Conservation (phyloP, 306 rosid genomes). For the Acacia crassicarpa region DNA sequence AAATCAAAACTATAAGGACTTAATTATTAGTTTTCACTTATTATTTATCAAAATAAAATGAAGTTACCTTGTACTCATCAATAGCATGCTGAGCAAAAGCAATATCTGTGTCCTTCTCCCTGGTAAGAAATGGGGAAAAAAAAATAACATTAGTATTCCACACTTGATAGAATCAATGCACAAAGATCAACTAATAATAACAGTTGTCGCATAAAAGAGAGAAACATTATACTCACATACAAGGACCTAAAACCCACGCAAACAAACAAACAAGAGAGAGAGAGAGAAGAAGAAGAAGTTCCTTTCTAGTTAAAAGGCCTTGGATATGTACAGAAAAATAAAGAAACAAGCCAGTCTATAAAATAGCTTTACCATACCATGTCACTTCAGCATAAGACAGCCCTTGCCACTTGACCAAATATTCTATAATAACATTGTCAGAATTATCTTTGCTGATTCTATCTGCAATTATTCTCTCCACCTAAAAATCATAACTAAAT, state of each 20-base stretch:
- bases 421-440: constrained; percentile 79
- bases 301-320: constrained; percentile 17
- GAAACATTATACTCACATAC: neutral
- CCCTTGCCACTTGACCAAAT: constrained; percentile 99
- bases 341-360: constrained; percentile 6
- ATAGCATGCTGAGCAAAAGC: constrained; percentile 94
- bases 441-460: constrained; percentile 78
- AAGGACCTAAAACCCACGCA: neutral
- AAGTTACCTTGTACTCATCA: constrained; percentile 87
- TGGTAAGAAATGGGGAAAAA: constrained; percentile 27
- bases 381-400: constrained; percentile 98
- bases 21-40: neutral
- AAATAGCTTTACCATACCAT: constrained; percentile 56
- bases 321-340: neutral
- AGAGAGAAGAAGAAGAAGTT: neutral
- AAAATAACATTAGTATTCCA: constrained; percentile 25
- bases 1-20: neutral
- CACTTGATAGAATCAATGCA: constrained; percentile 19
- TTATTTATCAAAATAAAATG: neutral
- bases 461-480: constrained; percentile 91
- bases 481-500: constrained; percentile 50
- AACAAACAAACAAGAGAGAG: too few relatives aligned
- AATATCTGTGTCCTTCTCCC: constrained; percentile 97
- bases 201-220: neutral
- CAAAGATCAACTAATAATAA: neutral